A percentile compares a stretch with the other conserved stretches of the same genome.
phyloP scores from a whole-genome alignment of 768 basidiomycete species.

The Lactarius sanguifluus region DNA sequence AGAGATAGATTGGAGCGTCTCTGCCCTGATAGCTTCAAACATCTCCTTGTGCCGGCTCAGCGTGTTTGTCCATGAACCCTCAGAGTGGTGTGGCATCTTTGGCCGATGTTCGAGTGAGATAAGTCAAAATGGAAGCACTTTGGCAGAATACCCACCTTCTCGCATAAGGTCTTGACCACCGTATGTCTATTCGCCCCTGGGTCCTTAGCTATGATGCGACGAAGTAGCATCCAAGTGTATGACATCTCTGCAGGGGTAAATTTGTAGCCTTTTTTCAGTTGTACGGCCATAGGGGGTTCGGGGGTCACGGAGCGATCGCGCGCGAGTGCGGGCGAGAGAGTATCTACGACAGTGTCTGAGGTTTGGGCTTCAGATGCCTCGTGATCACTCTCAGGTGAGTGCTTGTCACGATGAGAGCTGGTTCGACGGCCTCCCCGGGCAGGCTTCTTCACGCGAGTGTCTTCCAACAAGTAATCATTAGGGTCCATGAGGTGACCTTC shows the following conservation, averaged over 20 bases:
- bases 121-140: neutral
- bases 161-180: neutral
- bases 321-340: neutral
- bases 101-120: neutral
- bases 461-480: slow-evolving; percentile 45
- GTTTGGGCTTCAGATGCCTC: slow-evolving; percentile 17
- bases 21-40: slow-evolving; percentile 46
- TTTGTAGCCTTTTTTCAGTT: slow-evolving; percentile 17
- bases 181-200: neutral
- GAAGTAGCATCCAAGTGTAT: slow-evolving; percentile 23
- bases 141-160: slow-evolving; percentile 17
- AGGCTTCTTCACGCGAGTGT: slow-evolving; percentile 8
- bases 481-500: slow-evolving; percentile 46
- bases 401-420: slow-evolving; percentile 6
- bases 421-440: neutral
- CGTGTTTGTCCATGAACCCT: slow-evolving; percentile 51
- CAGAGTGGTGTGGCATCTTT: slow-evolving; percentile 62
- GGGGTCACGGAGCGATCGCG: slow-evolving; percentile 9
- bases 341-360: slow-evolving; percentile 14
- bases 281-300: slow-evolving; percentile 20
- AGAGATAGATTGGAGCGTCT: neutral
- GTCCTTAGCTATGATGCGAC: slow-evolving; percentile 19
- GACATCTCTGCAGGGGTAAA: slow-evolving; percentile 26
- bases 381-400: slow-evolving; percentile 16
- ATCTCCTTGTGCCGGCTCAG: slow-evolving; percentile 38